Evolutionary conservation across 2,329 filamentous ascomycete genomes (phyloP), one percentile per base, ranked within the genome.

Genomic region (Fusarium begoniae): DNA sequence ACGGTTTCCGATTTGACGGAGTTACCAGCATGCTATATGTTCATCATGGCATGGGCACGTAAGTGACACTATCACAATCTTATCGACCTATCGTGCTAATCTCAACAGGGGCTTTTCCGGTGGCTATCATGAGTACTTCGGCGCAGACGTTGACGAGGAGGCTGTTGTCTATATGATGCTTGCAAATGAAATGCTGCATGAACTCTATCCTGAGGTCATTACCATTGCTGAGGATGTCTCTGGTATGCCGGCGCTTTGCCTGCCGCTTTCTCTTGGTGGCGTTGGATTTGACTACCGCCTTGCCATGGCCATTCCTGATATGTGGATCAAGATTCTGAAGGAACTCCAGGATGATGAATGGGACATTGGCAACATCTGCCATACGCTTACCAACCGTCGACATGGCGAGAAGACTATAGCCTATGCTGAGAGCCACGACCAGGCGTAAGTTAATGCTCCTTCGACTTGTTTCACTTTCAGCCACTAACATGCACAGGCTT

Each of bases 321-420:
- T 99, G 90, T 99, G 97, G 91, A 99, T 99, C 88, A 99, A 99
- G 85, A 94, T 97, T 80, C 84, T 98, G 70, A 99, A 99, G 83
- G 96, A 99, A 84, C 91, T 94, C 82, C 89, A 93, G 79, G 96
- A 99, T 79, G 89, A 94, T 72, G 90, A 97, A 15, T 99, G 96
- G 96, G 93, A 98, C 78, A 93, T 99, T 83, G 91, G 90, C 65
- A 92, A 89, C 75, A 93, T 99, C 59, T 91, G 91, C 81, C 95
- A 92, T 84, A 98, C 95, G 2, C 85, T 99, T 67, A 97, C 93
- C 28, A 98, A 99, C 84, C 90, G 96, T 65, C 91, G 96, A 35
- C 94, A 98, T 79, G 96, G 95, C 53, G 96, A 99, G 83, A 98
- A 98, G 88, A 98, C 96, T 0, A 98, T 99, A 79, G 96, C 96